A percentile compares a stretch with the other conserved stretches of the same genome.
Conservation (phyloP, 768 basidiomycete species). For the Hericium alpestre region DNA sequence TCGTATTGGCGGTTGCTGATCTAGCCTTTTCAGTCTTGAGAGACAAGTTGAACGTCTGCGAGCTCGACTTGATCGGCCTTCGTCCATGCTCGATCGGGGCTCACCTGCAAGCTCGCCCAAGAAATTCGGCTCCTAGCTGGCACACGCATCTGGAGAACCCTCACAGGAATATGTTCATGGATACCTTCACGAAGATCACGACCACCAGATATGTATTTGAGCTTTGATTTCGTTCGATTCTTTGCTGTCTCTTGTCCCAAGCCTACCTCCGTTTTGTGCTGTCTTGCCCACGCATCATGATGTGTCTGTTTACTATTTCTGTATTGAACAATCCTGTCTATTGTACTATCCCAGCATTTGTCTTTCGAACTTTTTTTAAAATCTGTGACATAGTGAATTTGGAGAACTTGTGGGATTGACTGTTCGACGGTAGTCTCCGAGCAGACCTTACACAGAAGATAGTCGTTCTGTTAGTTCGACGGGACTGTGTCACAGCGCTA, state of each 20-base stretch:
- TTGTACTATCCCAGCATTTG: background rate
- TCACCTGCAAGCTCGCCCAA: background rate
- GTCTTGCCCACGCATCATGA: background rate
- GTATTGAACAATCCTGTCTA: background rate
- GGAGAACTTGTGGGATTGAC: too few species aligned
- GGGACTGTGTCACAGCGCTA: too few species aligned
- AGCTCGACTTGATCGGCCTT: background rate
- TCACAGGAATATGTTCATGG: background rate
- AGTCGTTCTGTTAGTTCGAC: too few species aligned
- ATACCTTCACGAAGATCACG: background rate
- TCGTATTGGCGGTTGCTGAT: background rate
- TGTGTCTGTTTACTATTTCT: background rate
- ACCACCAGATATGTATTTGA: background rate
- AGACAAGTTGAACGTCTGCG: background rate
- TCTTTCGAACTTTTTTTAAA: too few species aligned
- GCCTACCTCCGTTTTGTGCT: background rate
- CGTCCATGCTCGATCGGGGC: slow-evolving; percentile 1
- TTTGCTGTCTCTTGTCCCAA: background rate
- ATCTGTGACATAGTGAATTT: too few species aligned
- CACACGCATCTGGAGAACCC: background rate
- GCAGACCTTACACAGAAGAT: too few species aligned
- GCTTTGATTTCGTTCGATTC: background rate
- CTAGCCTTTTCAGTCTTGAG: background rate
- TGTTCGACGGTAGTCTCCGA: too few species aligned
- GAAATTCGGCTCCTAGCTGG: background rate